Conservation (phyloP, 129 eudicot genomes). For the Artemisia argyi region DNA sequence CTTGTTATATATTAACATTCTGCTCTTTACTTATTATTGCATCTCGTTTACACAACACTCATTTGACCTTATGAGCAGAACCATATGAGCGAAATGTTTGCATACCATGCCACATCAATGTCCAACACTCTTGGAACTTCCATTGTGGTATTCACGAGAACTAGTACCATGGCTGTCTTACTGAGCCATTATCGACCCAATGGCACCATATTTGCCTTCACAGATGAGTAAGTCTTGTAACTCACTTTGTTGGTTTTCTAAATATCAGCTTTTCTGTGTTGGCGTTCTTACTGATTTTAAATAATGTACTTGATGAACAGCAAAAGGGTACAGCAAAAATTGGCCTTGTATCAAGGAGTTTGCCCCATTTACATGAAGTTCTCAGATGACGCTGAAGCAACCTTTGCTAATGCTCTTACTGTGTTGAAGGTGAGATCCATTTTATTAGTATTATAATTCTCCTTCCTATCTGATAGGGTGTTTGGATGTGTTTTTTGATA, state of each 20-base stretch:
- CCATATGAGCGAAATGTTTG: slow-evolving; percentile 99
- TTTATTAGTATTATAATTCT: neutral
- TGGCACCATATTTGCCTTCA: slow-evolving; percentile 96
- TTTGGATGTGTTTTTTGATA: neutral
- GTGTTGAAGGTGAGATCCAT: slow-evolving; percentile 58
- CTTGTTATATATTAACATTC: neutral
- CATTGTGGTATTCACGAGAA: slow-evolving; percentile 91
- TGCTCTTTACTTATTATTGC: neutral
- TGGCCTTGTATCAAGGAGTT: slow-evolving; percentile 97
- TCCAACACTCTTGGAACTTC: slow-evolving; percentile 97
- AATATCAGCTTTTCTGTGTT: neutral
- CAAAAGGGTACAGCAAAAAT: slow-evolving; percentile 84
- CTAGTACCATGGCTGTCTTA: slow-evolving; percentile 84
- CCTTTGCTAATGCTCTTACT: slow-evolving; percentile 68
- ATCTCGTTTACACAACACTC: neutral
- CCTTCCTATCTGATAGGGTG: neutral
- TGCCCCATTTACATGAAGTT: slow-evolving; percentile 88
- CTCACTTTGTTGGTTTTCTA: neutral
- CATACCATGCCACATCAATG: slow-evolving; percentile 95
- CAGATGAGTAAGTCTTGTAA: slow-evolving; percentile 74
- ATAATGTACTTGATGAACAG: slow-evolving; percentile 46
- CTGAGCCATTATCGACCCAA: slow-evolving; percentile 95
- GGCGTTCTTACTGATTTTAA: slow-evolving; percentile 5
- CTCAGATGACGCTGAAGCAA: slow-evolving; percentile 84
- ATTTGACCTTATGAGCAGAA: slow-evolving; percentile 51